Evolutionary conservation across 2,329 filamentous ascomycete species (phyloP), one percentile per base, ranked within the genome.

Genomic region (Fusarium sp.): DNA sequence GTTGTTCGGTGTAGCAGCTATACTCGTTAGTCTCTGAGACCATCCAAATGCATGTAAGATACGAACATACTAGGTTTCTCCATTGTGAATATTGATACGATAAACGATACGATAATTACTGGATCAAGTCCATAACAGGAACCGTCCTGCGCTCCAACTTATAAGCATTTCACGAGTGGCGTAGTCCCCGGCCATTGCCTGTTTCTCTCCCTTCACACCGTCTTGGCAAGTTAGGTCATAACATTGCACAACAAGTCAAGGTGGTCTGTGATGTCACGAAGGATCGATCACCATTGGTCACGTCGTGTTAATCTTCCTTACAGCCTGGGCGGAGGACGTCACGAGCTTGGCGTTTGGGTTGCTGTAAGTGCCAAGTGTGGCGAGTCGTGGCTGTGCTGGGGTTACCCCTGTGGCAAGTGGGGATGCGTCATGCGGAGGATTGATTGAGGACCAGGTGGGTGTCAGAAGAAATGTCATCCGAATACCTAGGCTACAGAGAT

Each of bases 21-120:
- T 12, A n/a, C 13, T 13, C 25, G 31, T 61, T 23, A 50, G 44
- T 45, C 7, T 4, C 25, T 8, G 23, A 18, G 23, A 13, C 14
- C 2, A 4, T n/a, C 4, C 4, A 37, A 7, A n/a, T n/a, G 18
- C 30, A 10, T 7, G 4, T 16, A 48, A 31, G n/a, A 26, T 23
- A 30, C 13, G 4, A n/a, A 60, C 69, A 34, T 66, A 73, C 71
- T 67, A 6, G 69, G 43, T 25, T 66, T 70, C 42, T 73, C 71
- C 71, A 73, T 73, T 34, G 30, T 61, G 30, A 50, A 41, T 50
- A 25, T 34, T 34, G n/a, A 28, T 19, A 25, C 28, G 30, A 43
- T 19, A 23, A 25, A 28, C 28, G n/a, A 28, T 19, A 25, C 28
- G 30, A 43, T 16, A 23, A 13, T 13, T 34, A 48, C 19, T 8